phyloP scores from a whole-genome alignment of 441 rosid species.

The Brassica hybrid region DNA sequence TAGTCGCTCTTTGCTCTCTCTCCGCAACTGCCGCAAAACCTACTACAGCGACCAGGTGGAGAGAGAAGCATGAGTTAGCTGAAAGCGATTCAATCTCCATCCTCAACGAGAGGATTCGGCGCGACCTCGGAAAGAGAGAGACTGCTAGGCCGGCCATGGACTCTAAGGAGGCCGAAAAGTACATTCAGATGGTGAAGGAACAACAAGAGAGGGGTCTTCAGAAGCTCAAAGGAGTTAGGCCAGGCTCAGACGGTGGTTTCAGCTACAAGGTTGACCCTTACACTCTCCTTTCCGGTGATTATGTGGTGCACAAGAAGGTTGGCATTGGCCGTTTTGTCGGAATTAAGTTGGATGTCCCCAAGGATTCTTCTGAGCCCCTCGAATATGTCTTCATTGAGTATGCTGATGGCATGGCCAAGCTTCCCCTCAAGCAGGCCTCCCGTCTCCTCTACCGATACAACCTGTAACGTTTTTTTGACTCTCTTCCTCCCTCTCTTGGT shows the following conservation, averaged over 20 bases:
- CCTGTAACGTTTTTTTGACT: conserved; percentile 57
- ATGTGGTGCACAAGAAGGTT: conserved; percentile 96
- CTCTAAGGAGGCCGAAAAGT: conserved; percentile 85
- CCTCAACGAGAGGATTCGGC: conserved; percentile 81
- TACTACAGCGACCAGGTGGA: conserved; percentile 36
- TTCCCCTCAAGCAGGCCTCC: conserved; percentile 93
- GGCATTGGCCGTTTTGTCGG: conserved; percentile 93
- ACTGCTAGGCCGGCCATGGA: conserved; percentile 63
- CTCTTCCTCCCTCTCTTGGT: too few species aligned
- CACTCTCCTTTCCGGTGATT: conserved; percentile 73
- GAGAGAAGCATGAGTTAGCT: conserved; percentile 48
- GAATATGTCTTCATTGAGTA: conserved; percentile 92
- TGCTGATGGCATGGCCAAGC: conserved; percentile 98
- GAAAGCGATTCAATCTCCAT: conserved; percentile 67
- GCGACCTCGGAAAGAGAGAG: conserved; percentile 70
- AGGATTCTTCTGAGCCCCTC: conserved; percentile 62
- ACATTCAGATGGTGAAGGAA: conserved; percentile 78
- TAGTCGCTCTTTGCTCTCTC: conserved; percentile 55
- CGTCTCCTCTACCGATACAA: conserved; percentile 90
- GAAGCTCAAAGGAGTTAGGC: conserved; percentile 79
- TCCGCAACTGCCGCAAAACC: conserved; percentile 46
- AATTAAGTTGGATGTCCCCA: conserved; percentile 75
- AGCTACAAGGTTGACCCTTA: conserved; percentile 93
- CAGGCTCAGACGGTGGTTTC: conserved; percentile 47
- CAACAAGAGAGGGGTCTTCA: conserved; percentile 93